Evolutionary conservation across 495 filamentous ascomycete genomes (phyloP), one percentile per base, ranked within the genome.

Genomic region (Sporormia fimetaria): DNA sequence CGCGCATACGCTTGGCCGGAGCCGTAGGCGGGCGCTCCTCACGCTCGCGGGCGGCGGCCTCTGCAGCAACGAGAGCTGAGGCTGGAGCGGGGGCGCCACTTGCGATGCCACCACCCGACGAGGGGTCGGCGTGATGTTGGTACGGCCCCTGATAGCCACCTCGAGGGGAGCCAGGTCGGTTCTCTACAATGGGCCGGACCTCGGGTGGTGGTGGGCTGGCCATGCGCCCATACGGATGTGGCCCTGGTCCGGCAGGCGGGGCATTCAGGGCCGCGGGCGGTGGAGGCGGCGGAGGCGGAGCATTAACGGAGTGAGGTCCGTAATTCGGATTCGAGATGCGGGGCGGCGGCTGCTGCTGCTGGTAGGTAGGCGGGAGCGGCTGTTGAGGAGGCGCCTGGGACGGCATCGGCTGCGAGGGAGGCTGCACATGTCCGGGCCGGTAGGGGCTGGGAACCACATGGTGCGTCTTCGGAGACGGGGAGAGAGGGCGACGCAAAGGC

Each of bases 191-290:
- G 0, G 87, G 84, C 32, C 85, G 77, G 36, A 87, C 80, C 37
- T 95, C 88, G 23, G 81, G 74, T 18, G 81, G n/a, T n/a, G n/a
- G 75, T 26, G 87, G 87, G 53, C 81, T 90, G 48, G 75, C 77
- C 1, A 70, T 67, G 33, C 74, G 67, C 30, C 70, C 71, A 55
- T 76, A 79, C 12, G 74, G 67, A 38, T 74, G 70, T 38, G 73
- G 29, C 25, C 24, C 37, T 16, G 57, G 57, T 8, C 44, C 54
- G 35, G 48, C 56, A 12, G 57, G 49, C 9, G 60, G 57, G 2
- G 50, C 57, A 34, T 49, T 55, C 22, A 56, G 40, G 47, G 71
- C 69, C 35, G 70, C 72, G 20, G 76, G 71, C 20, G 74, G 67
- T 21, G 76, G 71, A 18, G 73, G 67, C 18, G 76, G 77, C 16